phyloP scores from a whole-genome alignment of 306 rosid species.

The Carpinus viminea region DNA sequence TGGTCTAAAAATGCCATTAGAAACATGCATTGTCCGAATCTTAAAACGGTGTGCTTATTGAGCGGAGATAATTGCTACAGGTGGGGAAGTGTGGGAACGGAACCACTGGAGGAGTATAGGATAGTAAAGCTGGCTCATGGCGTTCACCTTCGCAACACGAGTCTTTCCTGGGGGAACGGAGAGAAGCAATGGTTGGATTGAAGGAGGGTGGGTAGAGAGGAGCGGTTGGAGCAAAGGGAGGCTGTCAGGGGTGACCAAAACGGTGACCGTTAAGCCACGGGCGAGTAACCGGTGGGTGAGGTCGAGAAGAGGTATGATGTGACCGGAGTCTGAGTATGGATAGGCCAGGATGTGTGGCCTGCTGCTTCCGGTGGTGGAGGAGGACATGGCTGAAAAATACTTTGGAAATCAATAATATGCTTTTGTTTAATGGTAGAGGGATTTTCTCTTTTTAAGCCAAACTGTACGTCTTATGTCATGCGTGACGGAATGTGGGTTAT shows the following conservation, averaged over 20 bases:
- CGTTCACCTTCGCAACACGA: neutral
- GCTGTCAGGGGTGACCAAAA: constrained; percentile 32
- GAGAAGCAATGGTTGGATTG: constrained; percentile 38
- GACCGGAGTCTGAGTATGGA: constrained; percentile 46
- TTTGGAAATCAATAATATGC: neutral
- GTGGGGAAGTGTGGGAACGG: constrained; percentile 28
- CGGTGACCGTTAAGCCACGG: constrained; percentile 45
- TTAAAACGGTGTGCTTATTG: too few relatives aligned
- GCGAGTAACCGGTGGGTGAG: constrained; percentile 23
- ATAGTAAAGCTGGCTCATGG: constrained; percentile 36
- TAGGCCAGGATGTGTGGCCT: constrained; percentile 38
- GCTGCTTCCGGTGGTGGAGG: neutral
- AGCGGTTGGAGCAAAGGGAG: constrained; percentile 33
- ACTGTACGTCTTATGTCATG: too few relatives aligned
- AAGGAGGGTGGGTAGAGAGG: constrained; percentile 31
- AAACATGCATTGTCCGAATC: too few relatives aligned
- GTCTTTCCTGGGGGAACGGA: constrained; percentile 14
- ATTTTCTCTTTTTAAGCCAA: too few relatives aligned
- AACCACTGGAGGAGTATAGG: constrained; percentile 39
- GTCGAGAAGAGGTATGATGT: constrained; percentile 45
- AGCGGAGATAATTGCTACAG: constrained; percentile 45
- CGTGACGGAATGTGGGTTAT: too few relatives aligned
- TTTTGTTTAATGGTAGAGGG: too few relatives aligned
- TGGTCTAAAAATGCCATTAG: too few relatives aligned
- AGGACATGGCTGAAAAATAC: neutral